Evolutionary conservation across 106 monocot genomes (phyloP).

Genomic region (Gastrodia elata): DNA sequence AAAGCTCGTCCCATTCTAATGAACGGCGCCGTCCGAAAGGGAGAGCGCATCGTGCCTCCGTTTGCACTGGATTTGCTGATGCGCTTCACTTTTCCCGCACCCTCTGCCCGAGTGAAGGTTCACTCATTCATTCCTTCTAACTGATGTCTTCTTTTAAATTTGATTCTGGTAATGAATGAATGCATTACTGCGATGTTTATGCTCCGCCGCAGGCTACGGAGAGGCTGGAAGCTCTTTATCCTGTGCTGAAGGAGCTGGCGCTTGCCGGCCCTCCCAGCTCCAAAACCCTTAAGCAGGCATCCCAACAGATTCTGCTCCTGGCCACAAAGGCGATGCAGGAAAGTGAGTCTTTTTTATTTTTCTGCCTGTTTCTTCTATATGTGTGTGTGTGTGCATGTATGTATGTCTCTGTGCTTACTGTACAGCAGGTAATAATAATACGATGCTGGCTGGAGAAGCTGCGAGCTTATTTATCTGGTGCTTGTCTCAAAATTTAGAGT

Average conservation of each 20-base stretch:
- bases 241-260: constrained; percentile 76
- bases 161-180: not conserved
- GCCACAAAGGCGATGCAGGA: constrained; percentile 54
- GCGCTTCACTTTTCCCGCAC: constrained; percentile 57
- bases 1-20: constrained; percentile 75
- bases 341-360: constrained; percentile 34
- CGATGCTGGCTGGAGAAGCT: constrained; percentile 61
- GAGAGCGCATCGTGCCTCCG: constrained; percentile 85
- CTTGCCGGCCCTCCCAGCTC: constrained; percentile 69
- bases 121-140: no score
- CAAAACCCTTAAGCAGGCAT: constrained; percentile 85
- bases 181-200: not conserved
- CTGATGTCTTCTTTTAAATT: not conserved
- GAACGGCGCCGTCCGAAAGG: constrained; percentile 89
- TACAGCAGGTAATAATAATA: constrained; percentile 66
- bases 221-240: constrained; percentile 87
- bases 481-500: constrained; percentile 77
- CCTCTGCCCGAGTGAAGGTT: constrained; percentile 73
- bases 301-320: constrained; percentile 62
- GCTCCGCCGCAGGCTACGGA: constrained; percentile 68
- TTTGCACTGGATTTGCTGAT: constrained; percentile 69
- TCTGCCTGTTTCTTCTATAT: no score
- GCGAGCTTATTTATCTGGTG: constrained; percentile 86
- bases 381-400: no score
- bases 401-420: not conserved